Evolutionary conservation across 441 rosid species (phyloP).

Genomic region (Adansonia grandidieri): DNA sequence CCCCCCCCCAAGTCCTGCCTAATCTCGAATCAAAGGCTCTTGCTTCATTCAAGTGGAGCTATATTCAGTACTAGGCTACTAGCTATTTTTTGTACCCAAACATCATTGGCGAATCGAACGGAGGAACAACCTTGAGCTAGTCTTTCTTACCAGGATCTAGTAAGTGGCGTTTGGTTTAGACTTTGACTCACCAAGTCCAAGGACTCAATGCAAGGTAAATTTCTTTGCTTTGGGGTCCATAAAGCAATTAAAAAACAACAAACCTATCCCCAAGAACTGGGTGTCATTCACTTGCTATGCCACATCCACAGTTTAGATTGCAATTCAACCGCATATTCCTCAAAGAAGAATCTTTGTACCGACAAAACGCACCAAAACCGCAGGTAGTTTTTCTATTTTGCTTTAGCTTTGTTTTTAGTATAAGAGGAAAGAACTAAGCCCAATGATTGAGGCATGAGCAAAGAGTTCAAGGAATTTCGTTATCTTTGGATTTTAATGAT

Average conservation of each 20-base stretch:
- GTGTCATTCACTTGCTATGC: neutral
- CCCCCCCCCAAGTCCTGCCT: slow-evolving; percentile 28
- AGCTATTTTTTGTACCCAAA: neutral
- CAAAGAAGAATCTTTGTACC: neutral
- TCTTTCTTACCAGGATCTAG: neutral
- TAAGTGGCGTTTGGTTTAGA: neutral
- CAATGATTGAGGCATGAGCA: neutral
- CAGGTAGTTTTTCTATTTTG: neutral
- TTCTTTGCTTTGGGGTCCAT: neutral
- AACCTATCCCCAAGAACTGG: neutral
- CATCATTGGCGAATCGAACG: slow-evolving; percentile 3
- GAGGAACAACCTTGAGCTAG: slow-evolving; percentile 10
- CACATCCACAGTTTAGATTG: neutral
- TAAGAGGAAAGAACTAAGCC: neutral
- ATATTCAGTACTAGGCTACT: neutral
- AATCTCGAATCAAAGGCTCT: slow-evolving; percentile 4
- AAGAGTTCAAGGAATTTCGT: neutral
- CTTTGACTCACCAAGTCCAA: too few relatives aligned
- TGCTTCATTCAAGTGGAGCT: slow-evolving; percentile 18
- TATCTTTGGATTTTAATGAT: neutral
- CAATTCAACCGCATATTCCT: neutral
- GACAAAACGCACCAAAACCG: neutral
- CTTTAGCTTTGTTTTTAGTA: neutral
- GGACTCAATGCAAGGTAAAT: neutral
- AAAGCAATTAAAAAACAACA: neutral